Percentiles rank a stretch among this genome's conserved stretches.
These are phyloP conservation scores for Talinum fruticosum DNA, from an alignment of 148 eudicot genomes.

Conservation along the genomic window DNA sequence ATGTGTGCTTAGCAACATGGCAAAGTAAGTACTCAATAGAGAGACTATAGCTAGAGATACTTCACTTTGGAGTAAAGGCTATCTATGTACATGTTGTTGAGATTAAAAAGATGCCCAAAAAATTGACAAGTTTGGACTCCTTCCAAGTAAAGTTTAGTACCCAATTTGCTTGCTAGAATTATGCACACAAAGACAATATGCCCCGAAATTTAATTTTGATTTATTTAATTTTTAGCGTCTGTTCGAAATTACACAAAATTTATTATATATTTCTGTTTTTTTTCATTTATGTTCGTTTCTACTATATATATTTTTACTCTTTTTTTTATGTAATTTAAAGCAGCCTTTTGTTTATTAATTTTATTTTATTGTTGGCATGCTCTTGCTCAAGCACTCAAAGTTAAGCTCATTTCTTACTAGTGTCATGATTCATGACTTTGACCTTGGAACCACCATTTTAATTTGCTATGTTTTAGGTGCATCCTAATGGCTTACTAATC, in stretches of 20 bases:
- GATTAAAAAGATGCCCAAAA: slow-evolving; percentile 15
- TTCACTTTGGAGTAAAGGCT: slow-evolving; percentile 32
- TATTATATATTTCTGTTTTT: too few relatives aligned
- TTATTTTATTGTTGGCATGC: too few relatives aligned
- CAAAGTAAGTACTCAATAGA: slow-evolving; percentile 15
- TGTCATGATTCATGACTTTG: slow-evolving; percentile 3
- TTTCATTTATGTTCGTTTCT: not conserved
- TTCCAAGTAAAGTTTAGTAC: slow-evolving; percentile 17
- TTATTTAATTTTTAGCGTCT: too few relatives aligned
- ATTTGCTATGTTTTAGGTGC: not conserved
- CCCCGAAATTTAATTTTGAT: not conserved
- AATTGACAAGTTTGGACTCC: slow-evolving; percentile 9
- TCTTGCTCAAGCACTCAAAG: slow-evolving; percentile 26
- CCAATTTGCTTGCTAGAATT: slow-evolving; percentile 12
- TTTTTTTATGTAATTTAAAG: not conserved
- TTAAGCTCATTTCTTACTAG: slow-evolving; percentile 20
- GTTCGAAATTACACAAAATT: too few relatives aligned
- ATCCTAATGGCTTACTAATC: not conserved
- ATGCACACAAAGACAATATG: slow-evolving; percentile 19
- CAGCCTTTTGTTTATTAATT: too few relatives aligned
- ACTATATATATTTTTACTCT: not conserved
- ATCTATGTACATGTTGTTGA: not conserved
- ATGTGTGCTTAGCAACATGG: slow-evolving; percentile 24
- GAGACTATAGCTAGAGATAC: slow-evolving; percentile 14
- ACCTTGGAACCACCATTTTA: slow-evolving; percentile 13